phyloP scores from a whole-genome alignment of 768 basidiomycete species.

The Suillus spraguei region DNA sequence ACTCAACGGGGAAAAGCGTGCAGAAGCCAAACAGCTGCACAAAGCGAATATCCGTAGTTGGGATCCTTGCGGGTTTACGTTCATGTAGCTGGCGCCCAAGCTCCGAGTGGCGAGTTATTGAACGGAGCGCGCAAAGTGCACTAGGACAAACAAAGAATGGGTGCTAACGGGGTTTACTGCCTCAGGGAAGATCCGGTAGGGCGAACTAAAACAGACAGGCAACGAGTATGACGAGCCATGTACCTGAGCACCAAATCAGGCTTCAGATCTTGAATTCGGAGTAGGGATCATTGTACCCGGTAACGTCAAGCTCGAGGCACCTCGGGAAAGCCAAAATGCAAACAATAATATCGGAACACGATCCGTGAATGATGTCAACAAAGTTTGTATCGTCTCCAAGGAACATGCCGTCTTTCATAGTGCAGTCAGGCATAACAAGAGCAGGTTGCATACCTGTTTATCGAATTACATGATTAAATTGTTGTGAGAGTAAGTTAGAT shows the following conservation, averaged over 20 bases:
- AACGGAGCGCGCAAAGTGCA: constrained; percentile 1
- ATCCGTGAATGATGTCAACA: constrained; percentile 3
- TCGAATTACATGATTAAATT: constrained; percentile 1
- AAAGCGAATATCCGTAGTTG: neutral
- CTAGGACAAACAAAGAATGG: neutral
- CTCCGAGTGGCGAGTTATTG: neutral
- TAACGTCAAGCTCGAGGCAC: neutral
- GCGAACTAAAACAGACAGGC: neutral
- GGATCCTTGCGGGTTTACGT: neutral
- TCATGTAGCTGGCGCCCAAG: neutral
- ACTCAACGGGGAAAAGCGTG: neutral
- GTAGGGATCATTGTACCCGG: neutral
- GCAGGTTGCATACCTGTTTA: neutral
- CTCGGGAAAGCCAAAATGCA: constrained; percentile 1
- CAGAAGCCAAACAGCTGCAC: neutral
- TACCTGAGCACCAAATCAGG: neutral
- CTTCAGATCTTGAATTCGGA: constrained; percentile 3
- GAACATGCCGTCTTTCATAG: neutral
- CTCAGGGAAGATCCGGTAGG: neutral
- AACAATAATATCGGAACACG: neutral
- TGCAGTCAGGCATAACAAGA: too few relatives aligned
- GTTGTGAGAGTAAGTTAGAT: neutral
- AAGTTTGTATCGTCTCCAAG: neutral
- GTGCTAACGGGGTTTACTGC: neutral
- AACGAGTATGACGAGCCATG: neutral